Evolutionary conservation across 176 grass and related monocot species (phyloP).

Genomic region (Ananas comosus): DNA sequence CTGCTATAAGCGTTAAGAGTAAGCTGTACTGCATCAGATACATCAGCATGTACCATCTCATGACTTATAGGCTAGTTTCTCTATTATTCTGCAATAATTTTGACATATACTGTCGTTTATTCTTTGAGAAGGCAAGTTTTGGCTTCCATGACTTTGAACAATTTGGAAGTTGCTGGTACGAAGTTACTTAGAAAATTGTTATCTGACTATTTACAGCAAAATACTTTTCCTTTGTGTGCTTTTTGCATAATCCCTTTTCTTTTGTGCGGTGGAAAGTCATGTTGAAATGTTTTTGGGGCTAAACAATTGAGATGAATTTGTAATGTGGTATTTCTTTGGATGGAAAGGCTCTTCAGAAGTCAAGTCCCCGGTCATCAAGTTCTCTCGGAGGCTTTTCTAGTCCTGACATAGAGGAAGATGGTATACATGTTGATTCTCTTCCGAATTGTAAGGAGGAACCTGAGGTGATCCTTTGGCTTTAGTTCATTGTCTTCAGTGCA

Average conservation of each 20-base stretch:
- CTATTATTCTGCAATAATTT: background rate
- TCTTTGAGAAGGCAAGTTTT: background rate
- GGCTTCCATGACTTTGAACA: background rate
- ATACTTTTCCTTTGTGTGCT: background rate
- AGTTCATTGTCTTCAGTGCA: background rate
- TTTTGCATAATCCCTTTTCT: background rate
- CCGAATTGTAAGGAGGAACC: conserved; percentile 30
- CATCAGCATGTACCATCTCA: no score
- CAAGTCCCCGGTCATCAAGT: conserved; percentile 41
- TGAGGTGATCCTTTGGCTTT: conserved; percentile 26
- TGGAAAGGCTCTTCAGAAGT: conserved; percentile 43
- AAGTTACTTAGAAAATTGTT: background rate
- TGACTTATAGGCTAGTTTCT: no score
- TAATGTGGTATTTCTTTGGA: conserved; percentile 23
- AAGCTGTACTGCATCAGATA: no score
- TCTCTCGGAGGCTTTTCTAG: conserved; percentile 60
- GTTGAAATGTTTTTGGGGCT: background rate
- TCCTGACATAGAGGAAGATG: conserved; percentile 56
- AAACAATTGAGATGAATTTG: conserved; percentile 18
- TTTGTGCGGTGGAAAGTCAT: background rate
- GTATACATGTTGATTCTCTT: conserved; percentile 13
- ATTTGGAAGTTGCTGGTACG: background rate
- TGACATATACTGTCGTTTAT: background rate
- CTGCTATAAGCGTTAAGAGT: no score
- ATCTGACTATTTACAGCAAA: background rate